Percentiles rank a stretch among this genome's conserved stretches.
Conservation (phyloP, 2,329 filamentous ascomycete genomes). For the Diaporthe ilicicola region DNA sequence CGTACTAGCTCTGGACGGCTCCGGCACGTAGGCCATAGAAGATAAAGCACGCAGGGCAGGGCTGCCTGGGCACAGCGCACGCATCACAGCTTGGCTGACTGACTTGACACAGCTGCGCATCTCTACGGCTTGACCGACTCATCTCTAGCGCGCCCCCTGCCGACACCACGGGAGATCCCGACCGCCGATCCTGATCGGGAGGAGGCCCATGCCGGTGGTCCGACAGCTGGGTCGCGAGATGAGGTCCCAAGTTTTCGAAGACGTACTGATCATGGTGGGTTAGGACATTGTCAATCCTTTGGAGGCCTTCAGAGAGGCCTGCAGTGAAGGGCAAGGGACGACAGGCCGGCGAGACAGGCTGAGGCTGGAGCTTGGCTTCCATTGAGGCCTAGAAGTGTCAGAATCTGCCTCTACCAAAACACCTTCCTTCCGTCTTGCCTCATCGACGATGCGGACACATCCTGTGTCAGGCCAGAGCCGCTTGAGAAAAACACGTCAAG, state of each 20-base stretch:
- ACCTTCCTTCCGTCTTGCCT: neutral
- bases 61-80: neutral
- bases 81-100: neutral
- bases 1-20: too few relatives aligned
- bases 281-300: too few relatives aligned
- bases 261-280: too few relatives aligned
- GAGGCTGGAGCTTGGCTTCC: neutral
- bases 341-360: neutral
- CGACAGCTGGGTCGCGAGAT: neutral
- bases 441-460: too few relatives aligned
- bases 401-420: neutral
- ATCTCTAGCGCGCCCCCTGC: too few relatives aligned
- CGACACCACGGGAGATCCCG: neutral
- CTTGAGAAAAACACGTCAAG: neutral
- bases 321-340: too few relatives aligned
- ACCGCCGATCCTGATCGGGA: too few relatives aligned
- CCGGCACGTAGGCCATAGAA: neutral
- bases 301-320: too few relatives aligned
- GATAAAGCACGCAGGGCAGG: neutral
- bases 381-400: neutral
- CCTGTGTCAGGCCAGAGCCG: too few relatives aligned
- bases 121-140: neutral
- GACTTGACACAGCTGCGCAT: neutral
- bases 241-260: too few relatives aligned
- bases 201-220: neutral